Evolutionary conservation across 2,329 filamentous ascomycete genomes (phyloP).

Genomic region (Rachicladosporium sp.): DNA sequence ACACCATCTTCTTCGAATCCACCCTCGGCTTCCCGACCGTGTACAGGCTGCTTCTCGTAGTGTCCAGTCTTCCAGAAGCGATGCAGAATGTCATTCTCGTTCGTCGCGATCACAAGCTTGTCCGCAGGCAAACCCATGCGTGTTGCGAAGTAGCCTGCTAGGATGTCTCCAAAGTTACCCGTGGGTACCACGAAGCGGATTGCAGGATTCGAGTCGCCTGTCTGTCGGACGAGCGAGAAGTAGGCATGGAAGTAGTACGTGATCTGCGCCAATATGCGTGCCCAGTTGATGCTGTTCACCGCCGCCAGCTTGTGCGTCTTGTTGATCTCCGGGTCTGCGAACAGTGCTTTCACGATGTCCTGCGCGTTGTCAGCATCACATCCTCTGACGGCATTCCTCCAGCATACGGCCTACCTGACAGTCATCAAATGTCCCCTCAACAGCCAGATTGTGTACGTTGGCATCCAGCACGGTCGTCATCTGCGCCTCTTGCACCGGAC

Average conservation of each 20-base stretch:
- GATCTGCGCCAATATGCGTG: conserved; percentile 88
- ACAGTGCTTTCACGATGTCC: conserved; percentile 89
- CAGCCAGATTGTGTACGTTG: conserved; percentile 86
- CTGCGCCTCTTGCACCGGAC: conserved; percentile 85
- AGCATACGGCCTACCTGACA: conserved; percentile 52
- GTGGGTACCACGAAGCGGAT: conserved; percentile 84
- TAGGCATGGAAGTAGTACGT: conserved; percentile 96
- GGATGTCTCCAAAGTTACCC: conserved; percentile 92
- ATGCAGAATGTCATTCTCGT: conserved; percentile 94
- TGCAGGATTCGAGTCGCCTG: conserved; percentile 51
- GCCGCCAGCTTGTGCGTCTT: conserved; percentile 71
- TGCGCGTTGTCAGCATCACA: conserved; percentile 19
- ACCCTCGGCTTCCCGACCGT: conserved; percentile 44
- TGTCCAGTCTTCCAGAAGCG: conserved; percentile 84
- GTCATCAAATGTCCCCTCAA: conserved; percentile 88
- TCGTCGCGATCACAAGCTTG: conserved; percentile 85
- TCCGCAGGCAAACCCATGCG: conserved; percentile 79
- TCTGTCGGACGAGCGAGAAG: conserved; percentile 58
- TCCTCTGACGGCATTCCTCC: not conserved
- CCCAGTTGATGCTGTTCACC: conserved; percentile 95
- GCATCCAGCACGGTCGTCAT: conserved; percentile 88
- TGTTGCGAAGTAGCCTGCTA: conserved; percentile 85
- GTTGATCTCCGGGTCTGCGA: conserved; percentile 77
- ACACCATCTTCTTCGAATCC: conserved; percentile 44
- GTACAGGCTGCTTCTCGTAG: conserved; percentile 72